Base-by-base conservation (phyloP, 2,329 filamentous ascomycete genomes). In the Pyricularia pennisetigena region DNA sequence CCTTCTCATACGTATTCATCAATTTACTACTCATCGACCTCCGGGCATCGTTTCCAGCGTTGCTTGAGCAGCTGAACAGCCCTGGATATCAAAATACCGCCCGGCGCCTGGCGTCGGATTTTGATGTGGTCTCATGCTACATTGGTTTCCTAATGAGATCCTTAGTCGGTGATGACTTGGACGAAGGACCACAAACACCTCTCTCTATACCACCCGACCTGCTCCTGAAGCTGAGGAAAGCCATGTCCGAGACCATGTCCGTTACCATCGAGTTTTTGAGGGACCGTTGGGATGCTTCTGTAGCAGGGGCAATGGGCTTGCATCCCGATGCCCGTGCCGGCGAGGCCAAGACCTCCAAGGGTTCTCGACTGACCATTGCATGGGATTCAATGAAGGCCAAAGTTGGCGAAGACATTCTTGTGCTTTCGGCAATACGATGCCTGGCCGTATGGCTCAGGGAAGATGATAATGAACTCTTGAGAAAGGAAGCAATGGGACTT, bases 391-490 rank as follows among this genome's bases (percentile, higher is more conserved):
- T 82, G 68, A 80, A 81, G 10, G 78, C 82, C 70, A 77, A 79
- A 32, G 78, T 79, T 3, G 79, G 80, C 3, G 78, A 82, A 7
- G 89, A 91, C 71, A 83, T 85, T 0, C 79, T 91, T 8, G 79
- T 89, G 1, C 80, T 88, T 2, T 83, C 88, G 3, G 83, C 85
- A 0, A 76, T 90, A 26, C 79, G 86, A 63, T 78, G 85, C 0
- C 73, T 91, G 32, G 83, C 87, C 0, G 81, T 90, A 23, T 91
- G 89, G 89, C 78, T 91, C n/a, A 81, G 86, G 8, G 89, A 91
- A 70, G 88, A 91, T 68, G 88, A 90, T 59, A 87, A 86, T 59
- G 83, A 87, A 16, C 76, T 79, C 8, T 73, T 90, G 57, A 79
- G 87, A 12, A 82, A 79, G 65, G 85, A 89, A 72, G 83, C 82